phyloP scores from a whole-genome alignment of 2,329 filamentous ascomycete species.

The Leptographium flavum region DNA sequence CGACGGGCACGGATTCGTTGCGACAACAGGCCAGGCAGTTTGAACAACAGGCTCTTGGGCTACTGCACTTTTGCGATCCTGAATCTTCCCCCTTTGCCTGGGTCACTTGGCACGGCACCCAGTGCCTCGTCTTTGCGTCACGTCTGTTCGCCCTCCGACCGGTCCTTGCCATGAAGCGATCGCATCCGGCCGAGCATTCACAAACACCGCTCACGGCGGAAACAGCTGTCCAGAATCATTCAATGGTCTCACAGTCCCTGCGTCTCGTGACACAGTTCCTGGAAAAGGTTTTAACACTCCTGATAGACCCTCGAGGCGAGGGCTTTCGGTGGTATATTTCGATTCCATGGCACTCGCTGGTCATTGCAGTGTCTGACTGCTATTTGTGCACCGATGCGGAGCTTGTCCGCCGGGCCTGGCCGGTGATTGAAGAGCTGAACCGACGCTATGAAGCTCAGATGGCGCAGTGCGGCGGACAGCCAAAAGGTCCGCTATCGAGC shows the following conservation, averaged over 20 bases:
- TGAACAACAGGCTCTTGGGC: constrained; percentile 6
- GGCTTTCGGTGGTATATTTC: constrained; percentile 17
- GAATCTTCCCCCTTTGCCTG: constrained; percentile 16
- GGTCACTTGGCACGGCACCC: constrained; percentile 16
- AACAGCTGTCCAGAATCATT: neutral
- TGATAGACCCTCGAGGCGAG: constrained; percentile 16
- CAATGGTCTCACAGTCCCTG: neutral
- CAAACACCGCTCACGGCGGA: too few relatives aligned
- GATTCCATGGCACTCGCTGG: constrained; percentile 15
- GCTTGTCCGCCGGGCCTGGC: constrained; percentile 14
- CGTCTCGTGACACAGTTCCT: constrained; percentile 6
- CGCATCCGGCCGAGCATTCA: neutral
- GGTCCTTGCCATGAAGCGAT: neutral
- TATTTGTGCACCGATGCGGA: constrained; percentile 13
- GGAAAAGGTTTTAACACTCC: constrained; percentile 15
- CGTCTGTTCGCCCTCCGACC: neutral
- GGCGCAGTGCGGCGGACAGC: too few relatives aligned
- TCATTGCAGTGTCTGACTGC: constrained; percentile 16
- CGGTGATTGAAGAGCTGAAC: constrained; percentile 14
- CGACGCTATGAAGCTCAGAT: constrained; percentile 7
- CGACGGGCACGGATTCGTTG: neutral
- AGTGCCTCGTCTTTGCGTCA: constrained; percentile 5
- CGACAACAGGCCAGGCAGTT: neutral
- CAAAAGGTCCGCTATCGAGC: too few relatives aligned
- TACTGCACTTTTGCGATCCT: constrained; percentile 14